Conservation (phyloP, 179 eudicot genomes). For the Vitellaria paradoxa region DNA sequence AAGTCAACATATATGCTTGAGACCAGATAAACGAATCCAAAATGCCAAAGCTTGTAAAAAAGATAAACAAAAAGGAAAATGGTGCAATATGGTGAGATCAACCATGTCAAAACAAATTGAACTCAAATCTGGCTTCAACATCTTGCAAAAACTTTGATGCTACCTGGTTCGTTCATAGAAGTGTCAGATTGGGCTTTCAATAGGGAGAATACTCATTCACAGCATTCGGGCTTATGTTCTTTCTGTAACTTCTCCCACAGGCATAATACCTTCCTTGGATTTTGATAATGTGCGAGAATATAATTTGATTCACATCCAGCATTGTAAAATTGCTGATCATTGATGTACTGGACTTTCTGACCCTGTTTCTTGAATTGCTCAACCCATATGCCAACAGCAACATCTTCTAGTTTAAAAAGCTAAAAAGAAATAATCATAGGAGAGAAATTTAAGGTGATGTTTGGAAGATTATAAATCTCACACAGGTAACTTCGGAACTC, state of each 20-base stretch:
- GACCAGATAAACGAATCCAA: not conserved
- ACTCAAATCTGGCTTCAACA: not conserved
- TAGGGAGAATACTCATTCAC: conserved; percentile 31
- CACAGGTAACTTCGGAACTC: not conserved
- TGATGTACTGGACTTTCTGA: conserved; percentile 54
- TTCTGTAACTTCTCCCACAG: conserved; percentile 85
- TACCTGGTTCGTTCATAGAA: not conserved
- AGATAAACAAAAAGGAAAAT: not conserved
- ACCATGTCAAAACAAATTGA: not conserved
- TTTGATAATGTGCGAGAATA: conserved; percentile 67
- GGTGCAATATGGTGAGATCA: not conserved
- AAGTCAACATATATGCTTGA: conserved; percentile 4
- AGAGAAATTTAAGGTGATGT: not conserved
- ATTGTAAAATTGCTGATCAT: conserved; percentile 65
- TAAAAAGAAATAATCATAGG: conserved; percentile 16
- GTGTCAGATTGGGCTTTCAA: not conserved
- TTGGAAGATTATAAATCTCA: not conserved
- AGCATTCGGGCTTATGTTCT: conserved; percentile 63
- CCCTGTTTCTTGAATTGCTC: conserved; percentile 55
- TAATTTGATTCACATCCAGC: conserved; percentile 59
- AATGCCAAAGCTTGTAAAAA: not conserved
- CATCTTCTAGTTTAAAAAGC: conserved; percentile 95
- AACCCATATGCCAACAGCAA: conserved; percentile 95
- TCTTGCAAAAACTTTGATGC: not conserved
- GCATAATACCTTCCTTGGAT: conserved; percentile 76